Evolutionary conservation across 192 early-diverging fungal species (phyloP).

Genomic region (Coemansia sp.): DNA sequence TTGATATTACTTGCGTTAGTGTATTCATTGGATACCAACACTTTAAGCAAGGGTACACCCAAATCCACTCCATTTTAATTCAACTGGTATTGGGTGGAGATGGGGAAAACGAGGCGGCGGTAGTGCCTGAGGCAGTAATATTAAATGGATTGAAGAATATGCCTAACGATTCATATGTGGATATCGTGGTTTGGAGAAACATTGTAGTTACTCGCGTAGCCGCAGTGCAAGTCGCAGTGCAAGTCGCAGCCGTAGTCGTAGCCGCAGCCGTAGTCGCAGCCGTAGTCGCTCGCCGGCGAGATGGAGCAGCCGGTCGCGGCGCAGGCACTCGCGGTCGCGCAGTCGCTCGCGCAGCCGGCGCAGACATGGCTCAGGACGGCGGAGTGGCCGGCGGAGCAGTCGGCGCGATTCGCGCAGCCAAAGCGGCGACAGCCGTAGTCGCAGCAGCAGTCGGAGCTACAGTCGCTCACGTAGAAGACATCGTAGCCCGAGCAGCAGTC

Average conservation of each 20-base stretch:
- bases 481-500: slow-evolving; percentile 13
- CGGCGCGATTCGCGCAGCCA: slow-evolving; percentile 15
- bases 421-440: slow-evolving; percentile 14
- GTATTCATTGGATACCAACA: not conserved
- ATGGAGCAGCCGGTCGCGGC: slow-evolving; percentile 19
- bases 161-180: not conserved
- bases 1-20: not conserved
- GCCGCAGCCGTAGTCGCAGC: not conserved
- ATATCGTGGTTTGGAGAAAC: not conserved
- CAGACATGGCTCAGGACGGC: slow-evolving; percentile 9
- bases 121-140: not conserved
- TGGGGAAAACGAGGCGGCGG: not conserved
- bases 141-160: not conserved
- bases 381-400: slow-evolving; percentile 11
- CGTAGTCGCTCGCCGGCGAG: slow-evolving; percentile 29
- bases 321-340: slow-evolving; percentile 16
- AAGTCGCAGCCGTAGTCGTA: slow-evolving; percentile 20
- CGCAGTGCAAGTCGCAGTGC: slow-evolving; percentile 15
- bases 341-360: slow-evolving; percentile 20
- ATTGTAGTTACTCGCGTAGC: slow-evolving; percentile 34
- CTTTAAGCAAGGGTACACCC: not conserved
- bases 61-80: not conserved
- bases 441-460: slow-evolving; percentile 24
- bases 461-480: slow-evolving; percentile 10
- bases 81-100: not conserved